These are phyloP conservation scores for Trichoderma sp. DNA, from an alignment of 2,329 filamentous ascomycete species.

Conservation along the genomic window DNA sequence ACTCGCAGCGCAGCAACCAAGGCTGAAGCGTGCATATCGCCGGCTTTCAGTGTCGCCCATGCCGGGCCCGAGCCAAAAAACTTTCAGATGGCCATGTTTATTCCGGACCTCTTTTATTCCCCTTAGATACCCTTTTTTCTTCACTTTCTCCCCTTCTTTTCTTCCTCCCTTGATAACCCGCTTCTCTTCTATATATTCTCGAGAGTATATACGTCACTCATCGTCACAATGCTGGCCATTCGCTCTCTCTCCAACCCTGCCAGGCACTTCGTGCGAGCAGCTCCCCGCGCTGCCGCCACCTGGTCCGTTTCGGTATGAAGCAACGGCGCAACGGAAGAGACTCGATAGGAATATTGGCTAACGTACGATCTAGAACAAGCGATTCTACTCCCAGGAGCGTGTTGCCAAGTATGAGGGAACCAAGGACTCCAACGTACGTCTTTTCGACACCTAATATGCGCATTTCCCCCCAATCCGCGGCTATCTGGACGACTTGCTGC, in stretches of 20 bases:
- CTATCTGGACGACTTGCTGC: neutral
- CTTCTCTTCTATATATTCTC: constrained; percentile 11
- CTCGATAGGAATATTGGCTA: neutral
- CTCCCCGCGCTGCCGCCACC: constrained; percentile 52
- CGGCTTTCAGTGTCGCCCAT: constrained; percentile 22
- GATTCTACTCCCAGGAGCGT: constrained; percentile 66
- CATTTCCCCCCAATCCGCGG: constrained; percentile 24
- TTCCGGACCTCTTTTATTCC: constrained; percentile 19
- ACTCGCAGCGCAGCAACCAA: constrained; percentile 18
- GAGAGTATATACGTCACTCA: constrained; percentile 12
- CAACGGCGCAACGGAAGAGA: constrained; percentile 11
- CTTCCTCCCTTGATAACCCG: constrained; percentile 19
- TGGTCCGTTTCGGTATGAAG: constrained; percentile 37
- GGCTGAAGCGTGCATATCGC: constrained; percentile 20
- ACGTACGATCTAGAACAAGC: constrained; percentile 44
- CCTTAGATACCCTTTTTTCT: constrained; percentile 18
- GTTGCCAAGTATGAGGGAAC: constrained; percentile 92
- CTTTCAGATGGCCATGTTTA: neutral
- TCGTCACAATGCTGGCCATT: constrained; percentile 73
- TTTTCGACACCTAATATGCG: constrained; percentile 24
- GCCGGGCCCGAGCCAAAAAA: constrained; percentile 23
- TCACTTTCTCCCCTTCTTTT: constrained; percentile 7
- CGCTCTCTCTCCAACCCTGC: constrained; percentile 73
- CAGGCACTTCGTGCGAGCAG: constrained; percentile 72
- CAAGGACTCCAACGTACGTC: constrained; percentile 81